Percentiles rank a stretch among this genome's conserved stretches.
Conservation (phyloP, 345 rosid species). For the Salix exigua region DNA sequence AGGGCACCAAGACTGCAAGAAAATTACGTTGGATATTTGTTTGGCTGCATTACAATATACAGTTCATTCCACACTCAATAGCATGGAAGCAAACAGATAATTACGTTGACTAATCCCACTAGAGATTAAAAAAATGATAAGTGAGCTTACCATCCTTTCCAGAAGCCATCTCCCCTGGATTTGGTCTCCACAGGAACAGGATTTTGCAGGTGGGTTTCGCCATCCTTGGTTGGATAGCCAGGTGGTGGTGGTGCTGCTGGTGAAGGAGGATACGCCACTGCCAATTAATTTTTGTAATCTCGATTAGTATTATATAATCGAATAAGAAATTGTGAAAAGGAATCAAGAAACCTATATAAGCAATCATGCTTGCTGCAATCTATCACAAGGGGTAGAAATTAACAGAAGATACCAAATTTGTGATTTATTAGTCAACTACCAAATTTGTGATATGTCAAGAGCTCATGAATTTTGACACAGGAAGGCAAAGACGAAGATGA, state of each 20-base stretch:
- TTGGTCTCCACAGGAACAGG: constrained; percentile 41
- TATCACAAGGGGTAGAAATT: background rate
- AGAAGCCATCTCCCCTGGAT: constrained; percentile 69
- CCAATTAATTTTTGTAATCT: background rate
- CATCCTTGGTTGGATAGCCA: constrained; percentile 56
- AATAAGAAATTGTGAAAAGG: background rate
- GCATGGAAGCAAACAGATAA: too few species aligned
- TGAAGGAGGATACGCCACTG: constrained; percentile 2
- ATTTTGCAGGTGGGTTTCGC: constrained; percentile 9
- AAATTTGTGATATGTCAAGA: too few species aligned
- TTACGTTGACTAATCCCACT: too few species aligned
- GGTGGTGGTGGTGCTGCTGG: constrained; percentile 33
- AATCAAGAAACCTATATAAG: background rate
- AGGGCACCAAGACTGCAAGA: constrained; percentile 61
- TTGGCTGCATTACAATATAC: too few species aligned
- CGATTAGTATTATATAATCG: background rate
- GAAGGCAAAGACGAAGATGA: background rate
- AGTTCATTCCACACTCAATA: too few species aligned
- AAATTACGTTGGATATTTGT: too few species aligned
- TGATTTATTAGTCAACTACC: too few species aligned
- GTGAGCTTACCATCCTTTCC: constrained; percentile 60
- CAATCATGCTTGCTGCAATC: background rate
- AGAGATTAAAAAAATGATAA: background rate
- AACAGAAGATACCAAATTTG: background rate
- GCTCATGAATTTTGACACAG: background rate